phyloP scores from a whole-genome alignment of 306 rosid genomes.

The Lithocarpus polystachyus region DNA sequence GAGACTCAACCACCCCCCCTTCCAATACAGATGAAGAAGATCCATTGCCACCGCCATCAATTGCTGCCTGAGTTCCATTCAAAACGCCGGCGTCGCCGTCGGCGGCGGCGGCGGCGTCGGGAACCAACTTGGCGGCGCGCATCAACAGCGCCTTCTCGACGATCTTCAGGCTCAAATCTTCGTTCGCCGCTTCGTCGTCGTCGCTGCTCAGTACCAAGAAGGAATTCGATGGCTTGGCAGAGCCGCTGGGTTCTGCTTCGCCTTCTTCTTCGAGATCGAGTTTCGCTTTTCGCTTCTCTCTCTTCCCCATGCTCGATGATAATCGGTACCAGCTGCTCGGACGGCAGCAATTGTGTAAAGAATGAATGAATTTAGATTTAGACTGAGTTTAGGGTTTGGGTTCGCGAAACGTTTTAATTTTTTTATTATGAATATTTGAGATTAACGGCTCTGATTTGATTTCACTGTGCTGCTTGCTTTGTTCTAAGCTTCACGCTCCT shows the following conservation, averaged over 20 bases:
- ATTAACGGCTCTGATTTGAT: too few relatives aligned
- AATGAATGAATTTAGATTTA: not conserved
- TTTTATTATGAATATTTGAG: too few relatives aligned
- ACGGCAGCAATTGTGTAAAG: not conserved
- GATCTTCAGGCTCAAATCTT: conserved; percentile 67
- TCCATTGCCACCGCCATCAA: not conserved
- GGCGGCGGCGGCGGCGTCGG: not conserved
- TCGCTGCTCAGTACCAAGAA: conserved; percentile 19
- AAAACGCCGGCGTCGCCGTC: not conserved
- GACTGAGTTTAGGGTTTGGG: not conserved
- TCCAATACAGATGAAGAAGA: not conserved
- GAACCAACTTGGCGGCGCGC: conserved; percentile 39
- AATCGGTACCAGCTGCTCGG: not conserved
- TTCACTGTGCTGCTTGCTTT: too few relatives aligned
- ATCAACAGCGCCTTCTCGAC: conserved; percentile 52
- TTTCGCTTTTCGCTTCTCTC: conserved; percentile 39
- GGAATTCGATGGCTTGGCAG: conserved; percentile 17
- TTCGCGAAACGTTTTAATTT: too few relatives aligned
- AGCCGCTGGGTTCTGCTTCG: conserved; percentile 12
- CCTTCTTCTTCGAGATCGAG: conserved; percentile 25
- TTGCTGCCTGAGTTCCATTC: not conserved
- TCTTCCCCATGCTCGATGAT: conserved; percentile 38
- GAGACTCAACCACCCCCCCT: not conserved
- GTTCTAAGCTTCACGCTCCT: too few relatives aligned
- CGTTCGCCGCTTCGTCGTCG: conserved; percentile 74